These are phyloP conservation scores for Cladobotryum protrusum DNA, from an alignment of 2,329 filamentous ascomycete genomes.

Conservation along the genomic window DNA sequence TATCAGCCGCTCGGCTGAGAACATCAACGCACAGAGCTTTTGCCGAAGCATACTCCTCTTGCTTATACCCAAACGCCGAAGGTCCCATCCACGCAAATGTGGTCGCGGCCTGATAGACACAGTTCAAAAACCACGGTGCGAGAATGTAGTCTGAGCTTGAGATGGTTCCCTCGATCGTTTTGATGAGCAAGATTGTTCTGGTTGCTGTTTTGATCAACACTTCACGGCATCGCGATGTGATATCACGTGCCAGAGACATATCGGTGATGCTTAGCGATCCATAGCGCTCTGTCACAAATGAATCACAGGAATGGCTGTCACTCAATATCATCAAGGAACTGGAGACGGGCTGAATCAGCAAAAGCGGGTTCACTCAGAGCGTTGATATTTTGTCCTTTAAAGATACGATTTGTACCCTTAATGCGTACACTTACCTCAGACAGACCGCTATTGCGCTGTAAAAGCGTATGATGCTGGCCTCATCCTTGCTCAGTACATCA, in stretches of 20 bases:
- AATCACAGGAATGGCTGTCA: slow-evolving; percentile 12
- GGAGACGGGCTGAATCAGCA: neutral
- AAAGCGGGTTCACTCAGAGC: too few species aligned
- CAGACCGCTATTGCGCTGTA: slow-evolving; percentile 9
- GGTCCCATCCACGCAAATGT: slow-evolving; percentile 3
- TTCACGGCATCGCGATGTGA: slow-evolving; percentile 2
- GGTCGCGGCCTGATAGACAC: slow-evolving; percentile 7
- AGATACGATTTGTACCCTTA: too few species aligned
- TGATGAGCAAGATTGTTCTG: slow-evolving; percentile 4
- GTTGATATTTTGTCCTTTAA: neutral
- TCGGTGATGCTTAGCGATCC: slow-evolving; percentile 2
- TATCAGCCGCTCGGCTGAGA: slow-evolving; percentile 3
- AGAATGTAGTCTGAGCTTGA: neutral
- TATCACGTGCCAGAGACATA: slow-evolving; percentile 6
- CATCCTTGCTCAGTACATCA: slow-evolving; percentile 9
- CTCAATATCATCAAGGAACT: slow-evolving; percentile 12
- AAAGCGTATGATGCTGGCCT: slow-evolving; percentile 6
- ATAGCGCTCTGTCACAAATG: neutral
- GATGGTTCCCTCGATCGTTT: slow-evolving; percentile 1
- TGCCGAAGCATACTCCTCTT: neutral
- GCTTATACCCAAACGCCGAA: neutral
- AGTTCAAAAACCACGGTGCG: slow-evolving; percentile 9
- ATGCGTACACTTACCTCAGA: slow-evolving; percentile 2
- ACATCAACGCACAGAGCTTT: neutral
- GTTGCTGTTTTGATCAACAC: slow-evolving; percentile 1